Evolutionary conservation across 495 filamentous ascomycete species (phyloP).

Genomic region (Acidiella bohemica): DNA sequence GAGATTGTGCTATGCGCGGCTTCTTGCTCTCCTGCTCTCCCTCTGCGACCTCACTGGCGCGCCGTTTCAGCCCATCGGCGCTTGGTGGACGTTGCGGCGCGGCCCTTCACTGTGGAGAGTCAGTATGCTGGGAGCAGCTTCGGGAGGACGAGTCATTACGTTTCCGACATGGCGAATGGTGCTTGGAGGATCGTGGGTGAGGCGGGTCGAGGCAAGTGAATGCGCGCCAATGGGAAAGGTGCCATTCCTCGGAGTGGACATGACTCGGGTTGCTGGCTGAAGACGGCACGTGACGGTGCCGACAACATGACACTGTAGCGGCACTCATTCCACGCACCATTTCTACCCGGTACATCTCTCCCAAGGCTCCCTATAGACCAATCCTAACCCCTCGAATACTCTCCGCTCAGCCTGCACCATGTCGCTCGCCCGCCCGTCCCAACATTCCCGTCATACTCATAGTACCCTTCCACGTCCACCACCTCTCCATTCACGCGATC

Average conservation of each 20-base stretch:
- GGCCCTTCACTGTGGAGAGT: background rate
- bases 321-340: no score
- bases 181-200: no score
- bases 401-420: slow-evolving; percentile 58
- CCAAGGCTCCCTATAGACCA: slow-evolving; percentile 58
- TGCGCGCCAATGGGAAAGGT: no score
- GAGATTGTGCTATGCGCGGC: slow-evolving; percentile 17
- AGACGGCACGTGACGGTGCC: no score
- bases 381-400: slow-evolving; percentile 65
- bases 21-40: slow-evolving; percentile 44
- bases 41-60: slow-evolving; percentile 20
- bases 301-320: no score
- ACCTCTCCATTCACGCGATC: slow-evolving; percentile 48
- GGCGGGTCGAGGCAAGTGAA: no score
- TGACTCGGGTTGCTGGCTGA: no score
- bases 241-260: no score
- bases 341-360: slow-evolving; percentile 62
- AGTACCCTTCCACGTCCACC: slow-evolving; percentile 47
- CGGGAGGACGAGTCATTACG: background rate
- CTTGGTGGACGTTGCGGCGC: background rate
- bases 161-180: background rate
- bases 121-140: background rate
- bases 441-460: slow-evolving; percentile 18
- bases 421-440: slow-evolving; percentile 38
- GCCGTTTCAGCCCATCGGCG: slow-evolving; percentile 9